Evolutionary conservation across 129 eudicot species (phyloP).

Genomic region (Sambucus nigra): DNA sequence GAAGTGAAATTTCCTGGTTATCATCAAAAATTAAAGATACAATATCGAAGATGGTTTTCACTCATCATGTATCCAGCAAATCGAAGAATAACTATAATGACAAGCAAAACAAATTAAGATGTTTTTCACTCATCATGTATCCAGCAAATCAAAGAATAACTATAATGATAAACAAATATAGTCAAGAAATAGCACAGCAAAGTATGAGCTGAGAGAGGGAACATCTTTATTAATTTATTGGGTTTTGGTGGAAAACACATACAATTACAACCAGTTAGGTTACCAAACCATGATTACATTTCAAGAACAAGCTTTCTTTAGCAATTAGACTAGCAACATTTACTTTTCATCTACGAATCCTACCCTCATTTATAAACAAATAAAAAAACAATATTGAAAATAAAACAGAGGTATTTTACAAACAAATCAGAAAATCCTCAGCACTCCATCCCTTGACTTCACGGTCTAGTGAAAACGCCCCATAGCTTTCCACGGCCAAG

Average conservation of each 20-base stretch:
- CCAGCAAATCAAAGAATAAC: neutral
- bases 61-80: neutral
- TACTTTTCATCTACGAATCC: conserved; percentile 26
- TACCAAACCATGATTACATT: conserved; percentile 25
- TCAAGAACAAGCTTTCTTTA: conserved; percentile 20
- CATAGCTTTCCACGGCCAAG: conserved; percentile 51
- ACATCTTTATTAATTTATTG: neutral
- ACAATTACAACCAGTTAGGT: conserved; percentile 21
- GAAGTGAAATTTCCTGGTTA: too few species aligned
- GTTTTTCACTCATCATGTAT: too few species aligned
- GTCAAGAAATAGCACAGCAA: too few species aligned
- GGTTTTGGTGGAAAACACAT: neutral
- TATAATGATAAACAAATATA: neutral
- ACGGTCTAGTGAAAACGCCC: conserved; percentile 50
- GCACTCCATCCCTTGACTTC: conserved; percentile 10
- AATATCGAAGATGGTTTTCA: too few species aligned
- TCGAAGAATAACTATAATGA: neutral
- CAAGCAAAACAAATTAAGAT: too few species aligned
- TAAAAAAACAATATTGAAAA: conserved; percentile 4
- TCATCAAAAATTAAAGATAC: too few species aligned
- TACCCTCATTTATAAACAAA: conserved; percentile 29
- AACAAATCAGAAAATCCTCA: conserved; percentile 14
- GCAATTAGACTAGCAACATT: conserved; percentile 17
- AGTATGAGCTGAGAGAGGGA: neutral
- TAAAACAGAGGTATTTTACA: conserved; percentile 4